A percentile compares a stretch with the other conserved stretches of the same genome.
Conservation (phyloP, 805 yeast species). For the Tanozyma kutaoensis region DNA sequence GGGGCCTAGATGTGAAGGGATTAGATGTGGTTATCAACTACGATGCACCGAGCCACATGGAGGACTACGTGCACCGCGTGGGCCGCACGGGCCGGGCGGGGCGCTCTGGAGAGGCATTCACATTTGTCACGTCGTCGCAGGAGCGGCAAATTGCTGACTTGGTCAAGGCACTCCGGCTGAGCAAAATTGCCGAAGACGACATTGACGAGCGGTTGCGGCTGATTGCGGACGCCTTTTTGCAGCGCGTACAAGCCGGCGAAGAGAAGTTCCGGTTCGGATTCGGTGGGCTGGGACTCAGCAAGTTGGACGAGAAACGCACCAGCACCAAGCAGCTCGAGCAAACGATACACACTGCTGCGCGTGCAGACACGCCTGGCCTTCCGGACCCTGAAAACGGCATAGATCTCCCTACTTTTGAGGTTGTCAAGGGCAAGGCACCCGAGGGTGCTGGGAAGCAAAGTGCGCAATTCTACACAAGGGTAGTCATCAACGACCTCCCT, state of each 20-base stretch:
- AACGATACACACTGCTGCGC: slow-evolving; percentile 27
- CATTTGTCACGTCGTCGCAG: slow-evolving; percentile 54
- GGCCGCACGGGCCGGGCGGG: slow-evolving; percentile 97
- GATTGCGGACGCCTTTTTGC: slow-evolving; percentile 43
- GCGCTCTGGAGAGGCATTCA: slow-evolving; percentile 19
- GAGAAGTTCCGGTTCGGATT: slow-evolving; percentile 62
- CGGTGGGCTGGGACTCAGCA: slow-evolving; percentile 86
- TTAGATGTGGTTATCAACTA: slow-evolving; percentile 70
- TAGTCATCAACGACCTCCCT: slow-evolving; percentile 77
- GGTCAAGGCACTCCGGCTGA: slow-evolving; percentile 50
- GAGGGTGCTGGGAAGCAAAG: slow-evolving; percentile 45
- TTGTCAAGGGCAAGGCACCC: slow-evolving; percentile 38
- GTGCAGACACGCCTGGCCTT: no score
- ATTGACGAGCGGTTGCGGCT: slow-evolving; percentile 36
- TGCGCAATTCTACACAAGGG: slow-evolving; percentile 46
- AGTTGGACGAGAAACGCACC: slow-evolving; percentile 51
- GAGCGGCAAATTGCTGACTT: slow-evolving; percentile 56
- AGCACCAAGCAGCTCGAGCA: slow-evolving; percentile 36
- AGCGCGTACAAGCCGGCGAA: slow-evolving; percentile 54
- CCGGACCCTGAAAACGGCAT: slow-evolving; percentile 4
- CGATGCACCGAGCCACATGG: slow-evolving; percentile 79
- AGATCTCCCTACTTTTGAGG: slow-evolving; percentile 29
- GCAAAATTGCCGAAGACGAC: slow-evolving; percentile 28
- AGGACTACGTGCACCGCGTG: slow-evolving; percentile 91
- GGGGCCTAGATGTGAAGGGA: slow-evolving; percentile 90